Base-by-base conservation (phyloP, 2,329 filamentous ascomycete species). In the Colletotrichum chrysophilum region DNA sequence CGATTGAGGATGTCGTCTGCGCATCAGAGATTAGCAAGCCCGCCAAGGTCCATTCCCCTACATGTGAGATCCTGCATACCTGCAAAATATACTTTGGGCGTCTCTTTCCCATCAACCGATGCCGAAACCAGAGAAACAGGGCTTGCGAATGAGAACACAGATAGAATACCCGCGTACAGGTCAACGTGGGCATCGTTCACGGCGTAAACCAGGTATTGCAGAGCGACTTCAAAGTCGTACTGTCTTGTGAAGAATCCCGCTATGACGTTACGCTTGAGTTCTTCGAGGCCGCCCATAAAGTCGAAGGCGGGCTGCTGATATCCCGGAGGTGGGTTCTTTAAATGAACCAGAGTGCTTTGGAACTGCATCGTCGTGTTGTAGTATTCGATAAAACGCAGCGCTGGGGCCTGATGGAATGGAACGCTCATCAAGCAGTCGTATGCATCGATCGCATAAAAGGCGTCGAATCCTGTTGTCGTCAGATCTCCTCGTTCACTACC, bases 361-460 rank as follows among this genome's bases (percentile, higher is more conserved):
- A 73, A 73, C 16, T 73, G 65, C 71, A 73, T 73, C 18, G 71
- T 73, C 14, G 55, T 55, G 43, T 70, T 73, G 65, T 73, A 73
- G n/a, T 73, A 73, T 7, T 70, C 71, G 56, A 73, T 73, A 32
- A 73, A 73, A 4, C 71, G 71, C 4, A 73, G 65, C 4, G 71
- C 71, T 21, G 56, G 36, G 21, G 65, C 65, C 18, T 62, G 55
- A 32, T 73, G 43, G 24, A 69, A 70, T 4, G 71, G 71, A 3
- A 73, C 65, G 30, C 71, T 73, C 1, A 14, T 73, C 14, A 73
- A n/a, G 58, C 71, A 73, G 24, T 55, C 36, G 26, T 73, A 64
- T 7, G 32, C 65, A 24, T 68, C 65, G 5, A 14, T 36, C 9
- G 71, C 65, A 18, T 55, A 73, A 28, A 69, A 73, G 10, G 69